phyloP scores from a whole-genome alignment of 768 basidiomycete genomes.

The Tulasnella sp. region DNA sequence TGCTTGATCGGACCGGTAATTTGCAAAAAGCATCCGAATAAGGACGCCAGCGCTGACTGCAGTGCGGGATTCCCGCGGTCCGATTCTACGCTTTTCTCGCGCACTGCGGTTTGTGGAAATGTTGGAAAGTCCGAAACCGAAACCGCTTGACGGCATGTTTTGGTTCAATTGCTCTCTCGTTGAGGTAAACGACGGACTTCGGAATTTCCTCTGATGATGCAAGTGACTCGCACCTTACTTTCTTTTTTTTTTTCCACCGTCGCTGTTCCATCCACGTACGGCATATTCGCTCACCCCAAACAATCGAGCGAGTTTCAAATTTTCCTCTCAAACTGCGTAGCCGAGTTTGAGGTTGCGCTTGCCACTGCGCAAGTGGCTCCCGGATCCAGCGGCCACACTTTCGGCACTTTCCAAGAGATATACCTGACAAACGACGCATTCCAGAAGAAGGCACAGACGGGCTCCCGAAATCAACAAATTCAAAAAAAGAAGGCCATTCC shows the following conservation, averaged over 20 bases:
- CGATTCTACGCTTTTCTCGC: constrained; percentile 1
- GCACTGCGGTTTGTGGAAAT: not conserved
- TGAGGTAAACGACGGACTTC: not conserved
- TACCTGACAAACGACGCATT: not conserved
- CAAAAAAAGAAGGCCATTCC: not conserved
- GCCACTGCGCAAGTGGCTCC: not conserved
- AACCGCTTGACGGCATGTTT: not conserved
- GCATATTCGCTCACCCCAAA: not conserved
- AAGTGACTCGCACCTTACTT: not conserved
- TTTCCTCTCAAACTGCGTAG: not conserved
- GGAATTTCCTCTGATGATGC: not conserved
- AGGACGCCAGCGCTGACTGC: too few species aligned
- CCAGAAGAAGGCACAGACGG: not conserved
- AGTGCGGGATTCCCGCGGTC: not conserved
- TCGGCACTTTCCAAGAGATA: not conserved
- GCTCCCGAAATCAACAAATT: not conserved
- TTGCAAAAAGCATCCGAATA: too few species aligned
- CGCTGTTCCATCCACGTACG: not conserved
- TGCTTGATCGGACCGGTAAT: not conserved
- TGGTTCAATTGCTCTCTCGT: not conserved
- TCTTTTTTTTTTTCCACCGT: not conserved
- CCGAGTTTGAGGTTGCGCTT: not conserved
- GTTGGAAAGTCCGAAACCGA: not conserved
- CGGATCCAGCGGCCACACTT: not conserved
- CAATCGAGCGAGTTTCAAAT: not conserved